Conservation (phyloP, 371 early-diverging fungal genomes). For the Vairimorpha ceranae region DNA sequence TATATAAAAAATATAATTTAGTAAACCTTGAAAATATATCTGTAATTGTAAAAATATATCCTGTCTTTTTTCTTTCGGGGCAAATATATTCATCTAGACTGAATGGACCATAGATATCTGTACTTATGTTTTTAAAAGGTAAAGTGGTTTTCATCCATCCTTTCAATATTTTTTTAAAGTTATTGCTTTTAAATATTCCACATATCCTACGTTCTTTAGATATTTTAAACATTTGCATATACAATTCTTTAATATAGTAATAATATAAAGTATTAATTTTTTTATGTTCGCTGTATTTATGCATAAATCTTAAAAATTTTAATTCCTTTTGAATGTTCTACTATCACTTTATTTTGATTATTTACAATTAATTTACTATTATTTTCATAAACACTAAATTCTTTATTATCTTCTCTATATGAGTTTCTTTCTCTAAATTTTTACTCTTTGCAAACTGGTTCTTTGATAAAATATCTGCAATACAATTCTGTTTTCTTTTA, state of each 20-base stretch:
- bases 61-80: not conserved
- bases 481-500: constrained; percentile 19
- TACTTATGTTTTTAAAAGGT: constrained; percentile 3
- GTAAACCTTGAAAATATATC: constrained; percentile 21
- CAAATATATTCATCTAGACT: not conserved
- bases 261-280: not conserved
- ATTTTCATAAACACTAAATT: not conserved
- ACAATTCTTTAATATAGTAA: not conserved
- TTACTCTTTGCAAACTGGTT: not conserved
- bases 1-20: not conserved
- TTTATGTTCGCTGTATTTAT: not conserved
- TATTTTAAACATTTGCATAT: not conserved
- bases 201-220: not conserved
- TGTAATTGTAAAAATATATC: constrained; percentile 9
- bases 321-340: not conserved
- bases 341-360: not conserved
- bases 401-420: not conserved
- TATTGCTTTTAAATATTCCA: not conserved
- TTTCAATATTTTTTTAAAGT: not conserved
- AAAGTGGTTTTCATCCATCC: not conserved
- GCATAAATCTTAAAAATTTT: not conserved
- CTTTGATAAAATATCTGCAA: constrained; percentile 33
- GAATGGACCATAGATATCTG: constrained; percentile 13
- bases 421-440: not conserved
- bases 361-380: not conserved